Base-by-base conservation (phyloP, 2,329 filamentous ascomycete genomes). In the Aspergillus fumigatus region DNA sequence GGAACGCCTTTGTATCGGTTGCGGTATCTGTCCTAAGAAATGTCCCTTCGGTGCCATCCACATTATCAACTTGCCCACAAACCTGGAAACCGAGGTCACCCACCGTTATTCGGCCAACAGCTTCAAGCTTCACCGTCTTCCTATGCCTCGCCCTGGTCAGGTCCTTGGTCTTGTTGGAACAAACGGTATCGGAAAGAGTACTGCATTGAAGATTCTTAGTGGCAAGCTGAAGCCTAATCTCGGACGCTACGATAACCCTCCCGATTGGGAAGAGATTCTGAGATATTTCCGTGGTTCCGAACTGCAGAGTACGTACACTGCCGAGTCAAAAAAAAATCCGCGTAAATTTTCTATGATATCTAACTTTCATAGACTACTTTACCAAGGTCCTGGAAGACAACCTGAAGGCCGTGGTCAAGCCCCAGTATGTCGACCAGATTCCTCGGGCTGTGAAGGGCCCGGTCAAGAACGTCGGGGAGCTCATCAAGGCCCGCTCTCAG, bases 101-200 rank as follows among this genome's bases (percentile, higher is more conserved):
- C 95, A 99, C 77, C 89, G 94, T 73, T 99, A 99, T 82, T 96
- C 93, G 54, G 93, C 94, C 75, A 99, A 99, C 84, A 97, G 92
- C 80, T 99, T 99, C 86, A 99, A 99, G 84, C 86, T 99, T 65
- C 94, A 99, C 78, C 88, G 95, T 68, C 83, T 97, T 71, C 94
- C 95, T 56, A 97, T 93, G 84, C 94, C 94, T 62, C 88, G 94
- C 59, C 93, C 94, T 32, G 94, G 94, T 61, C 91, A 97, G 73
- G 95, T 99, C 29, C 80, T 99, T 56, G 94, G 94, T 81, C 84
- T 99, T 52, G 95, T 99, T 48, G 95, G 94, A 75, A 97, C 94
- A 68, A 99, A 99, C 86, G 94, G 95, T 91, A 99, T 97, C 70
- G 94, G 94, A 78, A 99, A 99, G 86, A 97, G 92, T 80, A 99